Evolutionary conservation across 1,139 yeast genomes (phyloP).

Genomic region (Hansenula lynferdii): DNA sequence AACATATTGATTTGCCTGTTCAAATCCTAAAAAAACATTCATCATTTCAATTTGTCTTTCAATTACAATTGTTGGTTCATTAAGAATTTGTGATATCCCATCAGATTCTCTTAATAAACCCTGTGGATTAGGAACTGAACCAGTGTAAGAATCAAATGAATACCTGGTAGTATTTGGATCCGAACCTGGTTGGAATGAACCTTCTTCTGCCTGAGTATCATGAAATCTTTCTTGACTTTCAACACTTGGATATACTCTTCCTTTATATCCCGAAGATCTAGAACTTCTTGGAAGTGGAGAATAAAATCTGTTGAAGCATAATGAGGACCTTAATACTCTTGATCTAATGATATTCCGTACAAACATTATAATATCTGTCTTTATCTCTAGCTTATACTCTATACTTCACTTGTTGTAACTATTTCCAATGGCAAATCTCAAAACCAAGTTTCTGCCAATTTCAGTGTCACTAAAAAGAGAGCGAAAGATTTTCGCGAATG

Average conservation of each 20-base stretch:
- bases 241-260: neutral
- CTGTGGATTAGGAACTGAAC: constrained; percentile 28
- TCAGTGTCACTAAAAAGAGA: no score
- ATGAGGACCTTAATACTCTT: neutral
- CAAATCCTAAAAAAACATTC: constrained; percentile 84
- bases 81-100: constrained; percentile 50
- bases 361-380: no score
- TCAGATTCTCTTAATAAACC: constrained; percentile 50
- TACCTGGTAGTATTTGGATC: neutral
- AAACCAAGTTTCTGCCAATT: no score
- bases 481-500: no score
- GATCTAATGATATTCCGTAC: no score
- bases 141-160: constrained; percentile 1
- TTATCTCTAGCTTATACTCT: no score
- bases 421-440: no score
- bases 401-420: no score
- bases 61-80: constrained; percentile 79
- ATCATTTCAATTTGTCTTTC: constrained; percentile 85
- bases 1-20: constrained; percentile 79
- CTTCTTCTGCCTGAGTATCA: neutral
- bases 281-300: constrained; percentile 1
- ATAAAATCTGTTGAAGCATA: neutral
- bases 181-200: neutral
- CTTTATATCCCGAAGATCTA: neutral
- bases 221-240: neutral